Percentiles rank a stretch among this genome's conserved stretches.
phyloP scores from a whole-genome alignment of 2,329 filamentous ascomycete species.

The Pseudopyrenochaeta lycopersici region DNA sequence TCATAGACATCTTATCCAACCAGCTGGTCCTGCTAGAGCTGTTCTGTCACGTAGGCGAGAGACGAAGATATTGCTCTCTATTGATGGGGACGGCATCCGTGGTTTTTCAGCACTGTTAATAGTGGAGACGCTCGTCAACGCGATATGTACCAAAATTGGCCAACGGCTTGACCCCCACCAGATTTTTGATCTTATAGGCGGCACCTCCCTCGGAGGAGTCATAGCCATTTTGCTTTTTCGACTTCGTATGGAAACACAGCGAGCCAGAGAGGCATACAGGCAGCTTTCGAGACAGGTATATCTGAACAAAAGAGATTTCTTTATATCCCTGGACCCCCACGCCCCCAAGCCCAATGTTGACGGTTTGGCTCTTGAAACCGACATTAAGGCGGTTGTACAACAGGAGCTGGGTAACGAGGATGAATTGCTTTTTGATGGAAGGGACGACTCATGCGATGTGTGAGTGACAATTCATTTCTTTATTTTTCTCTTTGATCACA shows the following conservation, averaged over 20 bases:
- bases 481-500: not conserved
- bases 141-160: constrained; percentile 37
- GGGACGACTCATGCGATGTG: constrained; percentile 39
- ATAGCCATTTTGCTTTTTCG: constrained; percentile 42
- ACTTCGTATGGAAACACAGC: constrained; percentile 39
- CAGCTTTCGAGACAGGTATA: constrained; percentile 34
- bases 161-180: constrained; percentile 35
- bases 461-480: constrained; percentile 17
- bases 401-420: constrained; percentile 26
- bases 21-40: constrained; percentile 6
- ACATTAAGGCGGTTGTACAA: constrained; percentile 29
- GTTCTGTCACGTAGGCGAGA: constrained; percentile 30
- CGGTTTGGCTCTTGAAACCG: constrained; percentile 26
- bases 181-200: constrained; percentile 44
- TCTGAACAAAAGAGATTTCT: constrained; percentile 37
- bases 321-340: constrained; percentile 33
- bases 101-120: constrained; percentile 40
- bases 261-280: constrained; percentile 41
- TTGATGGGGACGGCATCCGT: constrained; percentile 44
- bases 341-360: constrained; percentile 11
- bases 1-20: constrained; percentile 1
- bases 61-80: constrained; percentile 42
- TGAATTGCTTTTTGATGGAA: constrained; percentile 32
- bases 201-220: constrained; percentile 37
- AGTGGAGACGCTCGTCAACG: constrained; percentile 43